Base-by-base conservation (phyloP, 768 basidiomycete genomes). In the Pisolithus microcarpus region DNA sequence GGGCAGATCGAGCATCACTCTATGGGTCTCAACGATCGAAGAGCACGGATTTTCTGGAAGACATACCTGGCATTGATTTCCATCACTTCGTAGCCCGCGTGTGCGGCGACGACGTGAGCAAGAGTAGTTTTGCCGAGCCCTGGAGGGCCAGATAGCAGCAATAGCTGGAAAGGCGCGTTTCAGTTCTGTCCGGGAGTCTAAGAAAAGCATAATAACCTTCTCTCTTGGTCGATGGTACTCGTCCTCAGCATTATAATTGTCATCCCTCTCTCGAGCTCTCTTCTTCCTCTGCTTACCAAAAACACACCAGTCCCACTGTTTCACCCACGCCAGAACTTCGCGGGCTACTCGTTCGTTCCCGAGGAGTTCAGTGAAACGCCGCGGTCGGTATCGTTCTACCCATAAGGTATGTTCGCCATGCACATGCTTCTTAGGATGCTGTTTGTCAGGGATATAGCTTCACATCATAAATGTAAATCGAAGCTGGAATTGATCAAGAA, bases 231-330 rank as follows among this genome's bases (percentile, higher is more conserved):
- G 72, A 53, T 76, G 79, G 57, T 83, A 82, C 61, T 80, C 79
- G 52, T 89, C 85, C 37, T 79, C 75, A 39, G 68, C 65, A 46
- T 81, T 74, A 38, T 70, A 61, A 38, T 77, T 74, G 42, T 80
- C 74, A 30, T 85, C 74, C 7, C 69, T 79, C 39, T 78, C 77
- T 65, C 77, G 68, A 36, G 72, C 64, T n/a, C 84, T 74, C 60
- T 85, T 85, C 66, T 80, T 75, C 58, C 65, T 62, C 57, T 56
- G 57, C 66, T 73, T 84, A 10, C 90, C 91, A 66, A 95, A 98
- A 1, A 98, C 96, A 63, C 96, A 99, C 67, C 79, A 82, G 61
- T 99, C 96, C 96, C 96, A 98, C 60, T 94, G 89, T 61, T 98
- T 99, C 11, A 99, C 78, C 96, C 96, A 99, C 4, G 81, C 67